Conservation (phyloP, 2,329 filamentous ascomycete genomes). For the Chalara sp. region DNA sequence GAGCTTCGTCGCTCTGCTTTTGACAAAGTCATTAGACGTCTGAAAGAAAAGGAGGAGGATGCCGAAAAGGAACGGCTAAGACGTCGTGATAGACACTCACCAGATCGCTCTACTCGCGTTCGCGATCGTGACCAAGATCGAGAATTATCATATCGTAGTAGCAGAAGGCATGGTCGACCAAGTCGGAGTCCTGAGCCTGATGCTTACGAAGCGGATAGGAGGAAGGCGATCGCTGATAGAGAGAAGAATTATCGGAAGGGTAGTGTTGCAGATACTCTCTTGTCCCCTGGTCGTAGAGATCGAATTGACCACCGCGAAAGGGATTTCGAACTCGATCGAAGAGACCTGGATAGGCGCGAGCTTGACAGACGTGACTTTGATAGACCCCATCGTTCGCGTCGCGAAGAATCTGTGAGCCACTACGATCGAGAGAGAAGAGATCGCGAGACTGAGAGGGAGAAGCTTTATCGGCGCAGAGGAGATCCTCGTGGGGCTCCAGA, state of each 20-base stretch:
- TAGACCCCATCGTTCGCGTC: conserved; percentile 40
- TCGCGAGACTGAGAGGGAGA: conserved; percentile 84
- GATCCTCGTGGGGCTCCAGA: conserved; percentile 76
- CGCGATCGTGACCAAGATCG: conserved; percentile 41
- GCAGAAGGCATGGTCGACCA: conserved; percentile 50
- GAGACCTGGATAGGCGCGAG: no score
- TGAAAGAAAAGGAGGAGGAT: conserved; percentile 89
- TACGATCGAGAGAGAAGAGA: conserved; percentile 85
- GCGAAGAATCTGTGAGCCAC: conserved; percentile 55
- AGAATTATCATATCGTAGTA: conserved; percentile 56
- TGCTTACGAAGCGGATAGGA: conserved; percentile 89
- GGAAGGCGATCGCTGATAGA: conserved; percentile 87
- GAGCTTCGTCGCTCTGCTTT: conserved; percentile 78
- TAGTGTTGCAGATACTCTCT: conserved; percentile 57
- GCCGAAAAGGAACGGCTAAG: conserved; percentile 58
- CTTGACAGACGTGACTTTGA: conserved; percentile 26
- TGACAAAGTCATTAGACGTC: conserved; percentile 82
- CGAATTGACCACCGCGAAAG: conserved; percentile 33
- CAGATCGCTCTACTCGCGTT: conserved; percentile 29
- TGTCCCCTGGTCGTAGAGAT: conserved; percentile 34
- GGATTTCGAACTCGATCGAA: conserved; percentile 8
- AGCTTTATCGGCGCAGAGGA: conserved; percentile 72
- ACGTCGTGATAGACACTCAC: conserved; percentile 50
- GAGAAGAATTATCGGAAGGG: conserved; percentile 88
- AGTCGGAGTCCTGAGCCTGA: conserved; percentile 90